phyloP scores from a whole-genome alignment of 2,329 filamentous ascomycete genomes.

The Laburnicola sp. region DNA sequence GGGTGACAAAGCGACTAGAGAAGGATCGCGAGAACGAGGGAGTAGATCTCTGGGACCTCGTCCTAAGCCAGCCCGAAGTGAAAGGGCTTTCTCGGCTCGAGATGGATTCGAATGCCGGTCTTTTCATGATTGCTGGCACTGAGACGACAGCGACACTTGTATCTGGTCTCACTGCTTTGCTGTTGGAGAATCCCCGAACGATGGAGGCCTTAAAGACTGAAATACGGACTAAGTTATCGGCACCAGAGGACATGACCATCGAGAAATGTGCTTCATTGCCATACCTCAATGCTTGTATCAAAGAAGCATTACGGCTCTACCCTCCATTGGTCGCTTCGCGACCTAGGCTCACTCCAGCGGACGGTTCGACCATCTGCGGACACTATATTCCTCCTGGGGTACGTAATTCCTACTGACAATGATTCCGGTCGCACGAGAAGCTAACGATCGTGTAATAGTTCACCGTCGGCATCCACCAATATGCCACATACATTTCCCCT shows the following conservation, averaged over 20 bases:
- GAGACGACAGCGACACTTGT: conserved; percentile 52
- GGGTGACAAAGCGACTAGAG: conserved; percentile 37
- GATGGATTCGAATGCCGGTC: conserved; percentile 43
- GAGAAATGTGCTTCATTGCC: conserved; percentile 31
- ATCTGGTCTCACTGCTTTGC: conserved; percentile 43
- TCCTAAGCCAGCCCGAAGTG: conserved; percentile 36
- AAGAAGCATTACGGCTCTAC: conserved; percentile 49
- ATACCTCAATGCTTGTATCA: conserved; percentile 48
- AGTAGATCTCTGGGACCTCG: conserved; percentile 48
- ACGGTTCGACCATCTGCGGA: conserved; percentile 45
- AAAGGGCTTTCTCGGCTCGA: conserved; percentile 35
- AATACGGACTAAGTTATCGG: conserved; percentile 30
- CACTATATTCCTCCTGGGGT: conserved; percentile 39
- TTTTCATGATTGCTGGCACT: conserved; percentile 50
- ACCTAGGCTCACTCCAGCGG: conserved; percentile 39
- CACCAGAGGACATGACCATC: conserved; percentile 43
- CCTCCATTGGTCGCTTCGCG: conserved; percentile 42
- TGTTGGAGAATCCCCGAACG: conserved; percentile 34
- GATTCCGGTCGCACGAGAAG: neutral
- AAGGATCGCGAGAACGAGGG: conserved; percentile 28
- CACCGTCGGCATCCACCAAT: neutral
- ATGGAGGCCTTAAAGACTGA: conserved; percentile 34
- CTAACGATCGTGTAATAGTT: neutral
- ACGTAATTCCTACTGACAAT: conserved; percentile 1
- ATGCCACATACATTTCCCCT: conserved; percentile 7